These are phyloP conservation scores for Trichoderma sp. DNA, from an alignment of 2,329 filamentous ascomycete species.

Conservation along the genomic window DNA sequence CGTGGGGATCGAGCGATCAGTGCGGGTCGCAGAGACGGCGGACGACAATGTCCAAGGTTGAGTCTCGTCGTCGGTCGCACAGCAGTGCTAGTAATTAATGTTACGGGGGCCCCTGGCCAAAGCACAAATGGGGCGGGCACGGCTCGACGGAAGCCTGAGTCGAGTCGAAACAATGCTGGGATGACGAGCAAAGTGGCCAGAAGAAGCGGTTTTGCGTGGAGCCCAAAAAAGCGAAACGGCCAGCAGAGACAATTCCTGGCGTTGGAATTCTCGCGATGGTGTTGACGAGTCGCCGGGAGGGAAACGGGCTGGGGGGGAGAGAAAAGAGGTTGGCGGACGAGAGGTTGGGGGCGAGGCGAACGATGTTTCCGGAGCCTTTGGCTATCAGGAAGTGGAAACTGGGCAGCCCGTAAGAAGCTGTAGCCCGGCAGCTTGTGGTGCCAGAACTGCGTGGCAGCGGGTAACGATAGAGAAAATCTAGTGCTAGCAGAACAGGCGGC, in stretches of 20 bases:
- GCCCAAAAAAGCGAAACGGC: constrained; percentile 21
- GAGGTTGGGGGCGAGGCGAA: constrained; percentile 28
- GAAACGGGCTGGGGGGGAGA: constrained; percentile 21
- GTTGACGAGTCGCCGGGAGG: constrained; percentile 21
- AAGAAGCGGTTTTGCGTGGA: neutral
- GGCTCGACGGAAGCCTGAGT: constrained; percentile 14
- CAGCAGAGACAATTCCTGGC: constrained; percentile 30
- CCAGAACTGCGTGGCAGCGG: constrained; percentile 17
- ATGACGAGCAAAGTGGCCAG: constrained; percentile 9
- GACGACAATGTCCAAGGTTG: constrained; percentile 11
- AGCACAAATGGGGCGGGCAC: constrained; percentile 18
- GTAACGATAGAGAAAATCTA: constrained; percentile 3
- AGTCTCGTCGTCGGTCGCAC: constrained; percentile 1
- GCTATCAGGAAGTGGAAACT: constrained; percentile 20
- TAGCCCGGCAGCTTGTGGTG: constrained; percentile 14
- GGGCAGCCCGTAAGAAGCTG: constrained; percentile 14
- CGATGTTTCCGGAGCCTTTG: constrained; percentile 28
- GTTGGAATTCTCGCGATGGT: constrained; percentile 30
- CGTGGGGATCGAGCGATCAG: constrained; percentile 23
- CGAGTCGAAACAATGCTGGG: constrained; percentile 12
- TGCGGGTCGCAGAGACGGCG: constrained; percentile 12
- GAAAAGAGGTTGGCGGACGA: constrained; percentile 23
- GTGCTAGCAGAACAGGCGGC: constrained; percentile 3
- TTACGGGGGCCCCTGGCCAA: constrained; percentile 7
- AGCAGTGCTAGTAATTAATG: constrained; percentile 17